Evolutionary conservation across 495 filamentous ascomycete species (phyloP).

Genomic region (Podospora sp.): DNA sequence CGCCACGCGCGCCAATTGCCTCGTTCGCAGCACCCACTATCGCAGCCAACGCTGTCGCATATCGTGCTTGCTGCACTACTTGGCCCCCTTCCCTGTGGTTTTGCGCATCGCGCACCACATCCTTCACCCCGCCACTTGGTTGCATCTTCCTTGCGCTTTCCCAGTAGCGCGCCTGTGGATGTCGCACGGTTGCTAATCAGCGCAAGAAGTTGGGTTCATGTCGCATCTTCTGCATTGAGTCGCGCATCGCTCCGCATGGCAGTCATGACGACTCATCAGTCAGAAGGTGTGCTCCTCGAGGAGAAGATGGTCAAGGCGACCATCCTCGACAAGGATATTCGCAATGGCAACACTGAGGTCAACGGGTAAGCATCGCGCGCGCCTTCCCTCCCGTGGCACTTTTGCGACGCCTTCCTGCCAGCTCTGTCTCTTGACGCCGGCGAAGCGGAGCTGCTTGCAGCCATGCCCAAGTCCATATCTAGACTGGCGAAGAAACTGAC

Average conservation of each 20-base stretch:
- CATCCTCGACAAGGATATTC: conserved; percentile 43
- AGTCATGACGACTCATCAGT: conserved; percentile 57
- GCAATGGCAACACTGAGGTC: conserved; percentile 28
- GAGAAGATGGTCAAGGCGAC: conserved; percentile 53
- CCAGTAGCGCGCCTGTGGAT: neutral
- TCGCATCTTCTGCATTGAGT: conserved; percentile 32
- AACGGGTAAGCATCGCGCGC: conserved; percentile 36
- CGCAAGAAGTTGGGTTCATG: conserved; percentile 28
- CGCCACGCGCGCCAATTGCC: conserved; percentile 18
- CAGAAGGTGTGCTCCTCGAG: conserved; percentile 49
- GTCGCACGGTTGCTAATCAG: conserved; percentile 12
- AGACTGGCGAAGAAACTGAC: neutral
- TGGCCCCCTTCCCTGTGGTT: neutral
- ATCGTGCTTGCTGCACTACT: neutral
- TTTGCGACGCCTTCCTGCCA: neutral
- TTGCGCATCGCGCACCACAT: neutral
- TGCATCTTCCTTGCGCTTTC: neutral
- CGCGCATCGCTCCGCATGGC: conserved; percentile 44
- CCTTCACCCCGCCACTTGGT: neutral
- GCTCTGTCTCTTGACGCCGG: neutral
- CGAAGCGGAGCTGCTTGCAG: neutral
- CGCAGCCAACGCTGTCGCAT: neutral
- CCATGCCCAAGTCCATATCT: neutral
- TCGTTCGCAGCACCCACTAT: neutral
- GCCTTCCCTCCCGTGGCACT: neutral